Evolutionary conservation across 371 early-diverging fungal genomes (phyloP), one percentile per base, ranked within the genome.

Genomic region (Blakeslea trispora): DNA sequence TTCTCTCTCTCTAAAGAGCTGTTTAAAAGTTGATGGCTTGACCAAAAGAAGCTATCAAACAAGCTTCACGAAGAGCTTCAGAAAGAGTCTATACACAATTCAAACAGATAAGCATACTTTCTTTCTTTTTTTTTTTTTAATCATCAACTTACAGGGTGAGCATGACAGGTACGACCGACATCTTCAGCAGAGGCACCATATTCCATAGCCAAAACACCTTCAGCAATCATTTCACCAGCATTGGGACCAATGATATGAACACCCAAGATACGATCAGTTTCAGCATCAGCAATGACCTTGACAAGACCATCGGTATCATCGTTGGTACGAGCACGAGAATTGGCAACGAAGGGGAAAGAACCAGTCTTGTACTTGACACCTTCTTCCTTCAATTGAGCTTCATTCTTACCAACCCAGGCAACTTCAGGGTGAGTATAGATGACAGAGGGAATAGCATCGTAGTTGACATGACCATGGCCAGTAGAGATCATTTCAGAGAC

Each of bases 371-470:
- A 95, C 70, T 91, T 86, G 67, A 90, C 63, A 31, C 94, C 94
- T 53, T 81, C 81, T 66, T 85, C 86, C 84, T 96, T 96, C 57
- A 93, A 75, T 69, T 95, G 88, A 60, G 91, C 86, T 81, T 98
- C 98, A 65, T 89, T 95, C 86, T 93, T 89, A 59, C 98, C 98
- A 64, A 93, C 95, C 97, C 99, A 98, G 49, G 99, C 98, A 42
- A 97, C 98, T 82, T 98, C 99, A 35, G 99, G 99, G 64, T 90
- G 93, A 50, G 99, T 98, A 84, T 98, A 98, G 69, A 98, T 94
- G 51, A 98, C 99, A 21, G 95, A 94, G 42, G 99, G 99, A 66
- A 98, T 94, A 40, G 90, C 95, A 71, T 93, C 87, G 75, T 98
- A 98, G 92, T 98, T 97, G 83, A 98, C 97, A 75, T 97, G 97